These are phyloP conservation scores for Dictyostelium firmibasis DNA, from an alignment of 78 protist genomes.

Conservation along the genomic window DNA sequence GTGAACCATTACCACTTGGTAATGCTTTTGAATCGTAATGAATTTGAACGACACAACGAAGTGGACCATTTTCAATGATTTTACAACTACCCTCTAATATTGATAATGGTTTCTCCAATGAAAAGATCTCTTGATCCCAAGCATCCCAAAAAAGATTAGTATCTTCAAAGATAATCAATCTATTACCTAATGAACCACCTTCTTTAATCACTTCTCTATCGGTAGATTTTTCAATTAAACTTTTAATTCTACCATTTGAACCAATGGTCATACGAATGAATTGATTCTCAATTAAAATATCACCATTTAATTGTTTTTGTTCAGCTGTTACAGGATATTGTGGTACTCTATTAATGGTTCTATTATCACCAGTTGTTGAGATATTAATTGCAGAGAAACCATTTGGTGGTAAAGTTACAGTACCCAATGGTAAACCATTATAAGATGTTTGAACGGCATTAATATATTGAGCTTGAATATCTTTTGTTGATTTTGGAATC, in stretches of 20 bases:
- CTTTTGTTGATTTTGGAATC: constrained; percentile 5
- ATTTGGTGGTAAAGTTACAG: constrained; percentile 28
- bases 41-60: constrained; percentile 4
- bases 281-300: neutral
- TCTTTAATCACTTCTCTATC: neutral
- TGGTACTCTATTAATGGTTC: neutral
- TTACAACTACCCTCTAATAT: neutral
- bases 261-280: neutral
- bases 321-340: neutral
- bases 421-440: constrained; percentile 25
- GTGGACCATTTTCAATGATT: constrained; percentile 38
- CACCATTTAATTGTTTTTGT: too few species aligned
- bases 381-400: neutral
- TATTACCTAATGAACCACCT: neutral
- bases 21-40: neutral
- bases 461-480: neutral
- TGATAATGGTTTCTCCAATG: constrained; percentile 26
- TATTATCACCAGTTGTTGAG: neutral
- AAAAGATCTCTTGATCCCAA: constrained; percentile 83
- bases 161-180: constrained; percentile 66
- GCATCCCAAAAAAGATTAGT: constrained; percentile 88
- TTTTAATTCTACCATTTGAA: neutral
- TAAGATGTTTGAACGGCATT: constrained; percentile 9
- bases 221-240: neutral
- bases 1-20: neutral